These are phyloP conservation scores for Tephrocybe sp. DNA, from an alignment of 768 basidiomycete species.

Conservation along the genomic window DNA sequence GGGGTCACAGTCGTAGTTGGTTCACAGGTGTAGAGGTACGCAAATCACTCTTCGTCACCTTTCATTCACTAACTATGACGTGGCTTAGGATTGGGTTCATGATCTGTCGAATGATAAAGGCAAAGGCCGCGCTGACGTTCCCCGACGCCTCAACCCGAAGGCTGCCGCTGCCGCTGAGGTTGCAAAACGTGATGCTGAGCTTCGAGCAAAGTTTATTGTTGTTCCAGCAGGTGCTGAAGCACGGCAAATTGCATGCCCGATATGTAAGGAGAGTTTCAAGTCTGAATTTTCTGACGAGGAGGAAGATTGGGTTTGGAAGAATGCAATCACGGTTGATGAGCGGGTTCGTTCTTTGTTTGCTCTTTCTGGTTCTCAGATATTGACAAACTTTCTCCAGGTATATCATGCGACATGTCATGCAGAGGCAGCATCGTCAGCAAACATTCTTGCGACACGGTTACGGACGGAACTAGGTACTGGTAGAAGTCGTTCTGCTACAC, in stretches of 20 bases:
- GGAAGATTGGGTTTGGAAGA: constrained; percentile 98
- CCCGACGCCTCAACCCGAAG: constrained; percentile 52
- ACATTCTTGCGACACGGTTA: constrained; percentile 65
- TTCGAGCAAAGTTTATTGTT: constrained; percentile 77
- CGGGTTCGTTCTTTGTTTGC: constrained; percentile 56
- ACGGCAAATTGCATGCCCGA: constrained; percentile 82
- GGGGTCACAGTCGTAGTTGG: constrained; percentile 92
- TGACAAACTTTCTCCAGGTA: constrained; percentile 48
- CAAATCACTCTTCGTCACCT: constrained; percentile 11
- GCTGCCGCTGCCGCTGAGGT: constrained; percentile 60
- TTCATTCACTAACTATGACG: constrained; percentile 15
- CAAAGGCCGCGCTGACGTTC: constrained; percentile 61
- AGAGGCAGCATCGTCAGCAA: constrained; percentile 67
- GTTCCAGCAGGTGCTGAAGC: constrained; percentile 91
- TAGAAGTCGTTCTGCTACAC: constrained; percentile 79
- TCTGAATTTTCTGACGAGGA: constrained; percentile 93
- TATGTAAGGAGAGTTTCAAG: constrained; percentile 94
- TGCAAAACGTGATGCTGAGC: constrained; percentile 74
- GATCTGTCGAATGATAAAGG: constrained; percentile 68
- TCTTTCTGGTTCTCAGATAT: not conserved
- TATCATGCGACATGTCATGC: constrained; percentile 95
- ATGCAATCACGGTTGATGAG: constrained; percentile 83
- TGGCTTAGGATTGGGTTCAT: constrained; percentile 83
- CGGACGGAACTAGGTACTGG: constrained; percentile 57
- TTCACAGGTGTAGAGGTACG: constrained; percentile 80